Evolutionary conservation across 495 filamentous ascomycete genomes (phyloP), one percentile per base, ranked within the genome.

Genomic region (Aspergillus coremiiformis): DNA sequence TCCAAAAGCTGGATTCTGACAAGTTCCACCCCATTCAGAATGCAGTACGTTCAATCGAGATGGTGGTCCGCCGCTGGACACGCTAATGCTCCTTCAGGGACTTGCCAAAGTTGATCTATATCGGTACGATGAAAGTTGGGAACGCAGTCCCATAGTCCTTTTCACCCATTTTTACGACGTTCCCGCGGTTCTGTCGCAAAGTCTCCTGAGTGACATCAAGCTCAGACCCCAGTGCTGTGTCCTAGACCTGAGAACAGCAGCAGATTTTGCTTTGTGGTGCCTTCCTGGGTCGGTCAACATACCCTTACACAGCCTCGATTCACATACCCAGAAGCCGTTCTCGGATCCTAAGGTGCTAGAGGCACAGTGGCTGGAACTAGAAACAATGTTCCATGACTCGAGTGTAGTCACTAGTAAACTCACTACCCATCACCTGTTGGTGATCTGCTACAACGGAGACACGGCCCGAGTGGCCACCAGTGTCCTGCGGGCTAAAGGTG

Each of bases 11-110:
- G 12, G 70, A 66, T 8, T 47, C 66, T 0, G 67, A 69, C 10
- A 60, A 77, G 49, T 83, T 84, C 54, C 78, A 72, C 17, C 65
- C 72, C 0, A 83, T 82, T 19, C 63, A 63, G n/a, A 84, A 84
- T 49, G 65, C 80, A 68, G 78, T 80, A 59, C 49, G 66, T 57
- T 30, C 3, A 14, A 14, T 26, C 44, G 15, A 26, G n/a, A 51
- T 43, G 48, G 35, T 26, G 33, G 23, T 24, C 50, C 22, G 10
- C 12, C 20, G 30, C 23, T 50, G 45, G 48, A 33, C 27, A 10
- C 50, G 27, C 20, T 50, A 46, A 14, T 35, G 5, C 12, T 9
- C 22, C 2, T 43, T 10, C 42, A 79, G 76, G 56, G 65, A 7
- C 62, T 82, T 35, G 62, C 67, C 3, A 67, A 72, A 21, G 76